Conservation (phyloP, 257 asterid species). For the Ballota nigra region DNA sequence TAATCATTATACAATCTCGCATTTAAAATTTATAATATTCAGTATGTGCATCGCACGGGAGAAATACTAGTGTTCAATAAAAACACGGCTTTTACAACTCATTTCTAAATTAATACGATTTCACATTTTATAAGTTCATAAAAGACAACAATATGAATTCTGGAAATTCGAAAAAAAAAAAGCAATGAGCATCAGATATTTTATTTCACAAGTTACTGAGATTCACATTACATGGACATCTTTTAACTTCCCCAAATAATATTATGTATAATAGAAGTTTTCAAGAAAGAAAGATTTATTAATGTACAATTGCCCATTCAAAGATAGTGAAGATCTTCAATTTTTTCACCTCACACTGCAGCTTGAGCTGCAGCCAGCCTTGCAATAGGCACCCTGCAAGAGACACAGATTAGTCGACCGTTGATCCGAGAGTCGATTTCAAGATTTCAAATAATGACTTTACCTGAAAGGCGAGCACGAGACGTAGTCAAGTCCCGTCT, state of each 20-base stretch:
- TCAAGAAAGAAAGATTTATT: conserved; percentile 8
- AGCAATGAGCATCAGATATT: not conserved
- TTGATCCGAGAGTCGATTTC: not conserved
- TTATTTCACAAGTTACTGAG: not conserved
- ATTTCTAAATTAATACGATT: no score
- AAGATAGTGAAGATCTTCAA: not conserved
- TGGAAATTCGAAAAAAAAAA: not conserved
- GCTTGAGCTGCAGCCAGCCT: conserved; percentile 98
- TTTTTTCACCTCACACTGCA: conserved; percentile 41
- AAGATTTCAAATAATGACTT: not conserved
- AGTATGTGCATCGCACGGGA: no score
- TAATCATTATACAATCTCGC: no score
- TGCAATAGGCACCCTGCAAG: conserved; percentile 85
- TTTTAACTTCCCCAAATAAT: not conserved
- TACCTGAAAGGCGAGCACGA: conserved; percentile 98
- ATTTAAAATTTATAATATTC: no score
- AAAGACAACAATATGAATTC: not conserved
- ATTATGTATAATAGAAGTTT: not conserved
- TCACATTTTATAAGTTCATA: not conserved
- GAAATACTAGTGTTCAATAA: not conserved
- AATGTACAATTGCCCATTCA: conserved; percentile 25
- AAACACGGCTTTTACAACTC: not conserved
- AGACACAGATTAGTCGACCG: not conserved
- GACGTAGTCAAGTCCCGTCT: conserved; percentile 88
- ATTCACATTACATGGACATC: conserved; percentile 17